Evolutionary conservation across 257 asterid species (phyloP).

Genomic region (Echites panduratus): DNA sequence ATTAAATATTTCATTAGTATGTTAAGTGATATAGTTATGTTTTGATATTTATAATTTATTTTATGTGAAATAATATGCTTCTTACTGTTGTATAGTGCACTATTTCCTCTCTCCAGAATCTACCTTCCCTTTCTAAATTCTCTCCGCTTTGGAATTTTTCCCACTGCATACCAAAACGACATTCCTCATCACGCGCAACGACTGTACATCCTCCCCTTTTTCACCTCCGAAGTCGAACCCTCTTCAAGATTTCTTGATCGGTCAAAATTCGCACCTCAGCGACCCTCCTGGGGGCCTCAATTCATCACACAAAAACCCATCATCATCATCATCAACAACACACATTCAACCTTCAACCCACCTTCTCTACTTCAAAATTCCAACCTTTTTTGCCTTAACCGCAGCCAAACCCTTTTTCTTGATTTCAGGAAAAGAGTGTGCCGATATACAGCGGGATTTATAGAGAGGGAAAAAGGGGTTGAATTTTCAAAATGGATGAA

Average conservation of each 20-base stretch:
- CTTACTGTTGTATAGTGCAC: not conserved
- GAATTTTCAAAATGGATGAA: constrained; percentile 18
- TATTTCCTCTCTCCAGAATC: not conserved
- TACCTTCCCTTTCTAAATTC: not conserved
- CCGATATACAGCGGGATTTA: not conserved
- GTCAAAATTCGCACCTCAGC: not conserved
- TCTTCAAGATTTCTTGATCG: not conserved
- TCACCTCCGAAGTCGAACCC: not conserved
- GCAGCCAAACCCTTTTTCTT: not conserved
- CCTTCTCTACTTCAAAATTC: not conserved
- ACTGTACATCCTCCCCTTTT: not conserved
- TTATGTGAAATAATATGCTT: no score
- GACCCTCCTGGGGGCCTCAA: not conserved
- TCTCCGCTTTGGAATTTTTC: not conserved
- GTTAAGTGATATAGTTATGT: no score
- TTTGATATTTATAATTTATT: no score
- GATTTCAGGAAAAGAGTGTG: not conserved
- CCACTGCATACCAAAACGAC: constrained; percentile 7
- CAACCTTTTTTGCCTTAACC: not conserved
- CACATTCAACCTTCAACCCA: not conserved
- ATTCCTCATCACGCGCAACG: not conserved
- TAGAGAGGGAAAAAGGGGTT: not conserved
- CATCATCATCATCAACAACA: not conserved
- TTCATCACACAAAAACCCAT: not conserved
- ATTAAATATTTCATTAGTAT: no score